Evolutionary conservation across 2,329 filamentous ascomycete species (phyloP), one percentile per base, ranked within the genome.

Genomic region (Calcarisporium arbuscula): DNA sequence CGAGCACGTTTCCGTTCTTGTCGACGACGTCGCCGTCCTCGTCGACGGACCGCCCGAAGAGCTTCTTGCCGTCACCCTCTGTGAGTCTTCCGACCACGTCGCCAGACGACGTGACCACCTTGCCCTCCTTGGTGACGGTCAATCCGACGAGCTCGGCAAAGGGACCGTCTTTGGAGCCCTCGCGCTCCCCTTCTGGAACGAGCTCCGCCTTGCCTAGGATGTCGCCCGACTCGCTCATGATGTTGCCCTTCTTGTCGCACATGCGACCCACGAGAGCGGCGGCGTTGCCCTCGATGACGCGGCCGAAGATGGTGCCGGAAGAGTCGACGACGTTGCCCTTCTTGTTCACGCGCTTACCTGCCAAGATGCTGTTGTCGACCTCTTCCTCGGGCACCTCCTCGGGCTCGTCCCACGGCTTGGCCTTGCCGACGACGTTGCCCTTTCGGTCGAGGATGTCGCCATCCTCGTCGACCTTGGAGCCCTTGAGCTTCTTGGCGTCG

Each of bases 21-120:
- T 92, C 86, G 36, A 84, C 68, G 20, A 94, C 78, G 38, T 92
- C 85, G 23, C 86, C 86, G 43, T 94, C 85, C 42, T 86, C 80
- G 38, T 92, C 86, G 14, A 92, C 85, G 8, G 68, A 51, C 30
- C 85, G 81, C 12, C 86, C 86, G 23, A 80, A 75, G 1, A 94
- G 71, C 33, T 69, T 65, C 69, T 86, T 87, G 22, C 72, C 56
- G 35, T 94, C 82, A 4, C 85, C 86, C 30, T 78, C 74, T 4
- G 73, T 66, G 25, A 90, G 70, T 27, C 80, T 69, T 16, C 86
- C 86, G 30, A 92, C 83, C 17, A 83, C 69, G 42, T 84, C 77
- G 22, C 82, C 85, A 32, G 74, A 66, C 0, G 70, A 64, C 8
- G 81, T 81, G 27, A 82, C 71, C 26, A 85, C 67, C 40, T 77